Evolutionary conservation across 2,329 filamentous ascomycete genomes (phyloP), one percentile per base, ranked within the genome.

Genomic region (Colletotrichum sp.): DNA sequence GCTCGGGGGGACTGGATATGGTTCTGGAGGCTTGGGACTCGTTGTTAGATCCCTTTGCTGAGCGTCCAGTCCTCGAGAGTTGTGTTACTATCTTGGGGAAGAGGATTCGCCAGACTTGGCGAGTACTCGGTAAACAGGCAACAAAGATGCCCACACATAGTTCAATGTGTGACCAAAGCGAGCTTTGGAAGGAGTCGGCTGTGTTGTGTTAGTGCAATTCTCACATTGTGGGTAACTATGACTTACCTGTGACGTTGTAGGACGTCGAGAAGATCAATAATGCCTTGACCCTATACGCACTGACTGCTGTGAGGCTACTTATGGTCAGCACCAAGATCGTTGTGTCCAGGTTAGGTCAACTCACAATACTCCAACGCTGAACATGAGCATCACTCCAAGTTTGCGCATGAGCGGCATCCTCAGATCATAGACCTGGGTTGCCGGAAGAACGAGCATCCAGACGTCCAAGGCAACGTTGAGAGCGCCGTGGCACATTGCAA

Each of bases 391-490:
- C 6, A 86, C 80, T 34, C 83, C 80, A 4, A 83, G 25, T 76
- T 85, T 87, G 78, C 84, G 84, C 78, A 82, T 82, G 65, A 78
- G 79, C 48, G 80, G 79, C 64, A 86, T 74, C 3, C 81, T 78
- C 32, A 86, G 77, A 3, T 78, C 68, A 5, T 80, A 72, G 5
- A 86, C 61, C n/a, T 84, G 81, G 8, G 82, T 80, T 13, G 88
- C 81, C 0, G 88, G 87, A 6, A 89, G 77, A 1, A 81, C 80
- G 36, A 89, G 82, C 65, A 88, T 86, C 65, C 84, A 78, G 6
- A 87, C 22, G 76, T 90, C 88, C 27, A 87, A 83, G 1, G 83
- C 74, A 34, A 89, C 88, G 70, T 87, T 88, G 65, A 88, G 80
- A 1, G 77, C 83, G 1, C 87, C 84, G 68, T 82, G 82, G 27